These are phyloP conservation scores for Diatrype stigma DNA, from an alignment of 2,329 filamentous ascomycete species.

Conservation along the genomic window DNA sequence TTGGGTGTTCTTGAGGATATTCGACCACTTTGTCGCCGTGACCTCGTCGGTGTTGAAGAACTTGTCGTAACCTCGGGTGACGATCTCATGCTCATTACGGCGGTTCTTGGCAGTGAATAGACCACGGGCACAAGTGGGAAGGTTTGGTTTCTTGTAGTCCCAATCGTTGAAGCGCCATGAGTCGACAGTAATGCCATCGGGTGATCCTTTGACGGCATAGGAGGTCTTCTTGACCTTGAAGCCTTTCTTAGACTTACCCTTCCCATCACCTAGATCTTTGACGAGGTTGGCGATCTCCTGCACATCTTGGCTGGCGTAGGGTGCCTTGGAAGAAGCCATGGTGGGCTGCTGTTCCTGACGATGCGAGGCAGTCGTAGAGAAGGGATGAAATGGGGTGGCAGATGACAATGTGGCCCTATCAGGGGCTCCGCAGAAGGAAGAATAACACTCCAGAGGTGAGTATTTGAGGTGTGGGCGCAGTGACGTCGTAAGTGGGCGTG, in stretches of 20 bases:
- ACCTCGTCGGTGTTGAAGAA: slow-evolving; percentile 96
- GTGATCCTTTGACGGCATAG: slow-evolving; percentile 62
- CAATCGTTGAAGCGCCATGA: slow-evolving; percentile 94
- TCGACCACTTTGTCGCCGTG: slow-evolving; percentile 73
- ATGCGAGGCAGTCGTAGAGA: neutral
- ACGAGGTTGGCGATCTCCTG: slow-evolving; percentile 65
- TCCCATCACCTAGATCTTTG: slow-evolving; percentile 54
- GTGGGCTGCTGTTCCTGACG: slow-evolving; percentile 3
- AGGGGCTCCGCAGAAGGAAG: too few relatives aligned
- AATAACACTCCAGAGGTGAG: too few relatives aligned
- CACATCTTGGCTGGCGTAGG: slow-evolving; percentile 65
- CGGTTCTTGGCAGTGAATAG: slow-evolving; percentile 79
- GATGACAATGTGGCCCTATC: too few relatives aligned
- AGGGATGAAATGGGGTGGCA: neutral
- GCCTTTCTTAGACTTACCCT: slow-evolving; percentile 51
- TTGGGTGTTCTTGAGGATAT: slow-evolving; percentile 69
- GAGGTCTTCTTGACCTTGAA: slow-evolving; percentile 79
- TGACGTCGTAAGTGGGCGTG: too few relatives aligned
- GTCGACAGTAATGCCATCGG: slow-evolving; percentile 65
- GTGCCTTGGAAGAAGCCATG: slow-evolving; percentile 41
- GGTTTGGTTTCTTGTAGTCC: slow-evolving; percentile 84
- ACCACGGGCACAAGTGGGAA: slow-evolving; percentile 90
- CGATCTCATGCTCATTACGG: slow-evolving; percentile 69
- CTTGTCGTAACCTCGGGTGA: slow-evolving; percentile 90
- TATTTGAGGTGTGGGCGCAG: too few relatives aligned